phyloP scores from a whole-genome alignment of 768 basidiomycete genomes.

The Boletus speciosus region DNA sequence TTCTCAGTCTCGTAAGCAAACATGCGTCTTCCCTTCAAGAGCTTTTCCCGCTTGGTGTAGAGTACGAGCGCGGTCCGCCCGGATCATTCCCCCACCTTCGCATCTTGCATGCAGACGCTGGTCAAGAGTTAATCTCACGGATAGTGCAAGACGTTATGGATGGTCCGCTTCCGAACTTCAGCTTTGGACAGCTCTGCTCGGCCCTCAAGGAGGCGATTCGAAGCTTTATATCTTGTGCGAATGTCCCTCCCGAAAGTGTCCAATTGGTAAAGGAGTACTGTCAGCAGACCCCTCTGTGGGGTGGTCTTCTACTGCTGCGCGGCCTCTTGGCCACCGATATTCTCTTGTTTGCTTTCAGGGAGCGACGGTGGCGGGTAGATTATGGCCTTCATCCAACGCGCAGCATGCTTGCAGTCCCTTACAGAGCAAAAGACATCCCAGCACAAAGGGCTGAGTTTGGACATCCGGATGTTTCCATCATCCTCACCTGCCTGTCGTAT shows the following conservation, averaged over 20 bases:
- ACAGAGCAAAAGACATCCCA: slow-evolving; percentile 38
- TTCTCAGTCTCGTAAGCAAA: slow-evolving; percentile 26
- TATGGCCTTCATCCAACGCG: slow-evolving; percentile 34
- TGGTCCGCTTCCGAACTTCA: slow-evolving; percentile 11
- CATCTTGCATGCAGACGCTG: slow-evolving; percentile 13
- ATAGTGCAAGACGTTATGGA: slow-evolving; percentile 18
- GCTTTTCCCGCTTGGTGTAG: slow-evolving; percentile 10
- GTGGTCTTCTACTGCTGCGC: slow-evolving; percentile 31
- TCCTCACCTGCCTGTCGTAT: slow-evolving; percentile 36
- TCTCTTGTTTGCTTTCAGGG: slow-evolving; percentile 28
- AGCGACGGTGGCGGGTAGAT: slow-evolving; percentile 39
- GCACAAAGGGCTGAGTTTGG: slow-evolving; percentile 38
- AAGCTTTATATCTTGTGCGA: slow-evolving; percentile 23
- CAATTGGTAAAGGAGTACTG: slow-evolving; percentile 6
- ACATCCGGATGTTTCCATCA: slow-evolving; percentile 36
- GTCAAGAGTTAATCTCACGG: slow-evolving; percentile 8
- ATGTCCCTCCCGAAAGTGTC: neutral
- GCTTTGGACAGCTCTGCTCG: slow-evolving; percentile 8
- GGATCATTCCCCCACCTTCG: slow-evolving; percentile 27
- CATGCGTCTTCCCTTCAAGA: slow-evolving; percentile 11
- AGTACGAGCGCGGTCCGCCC: slow-evolving; percentile 8
- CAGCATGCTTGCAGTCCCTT: slow-evolving; percentile 37
- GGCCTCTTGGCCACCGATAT: slow-evolving; percentile 34
- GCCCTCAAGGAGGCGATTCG: slow-evolving; percentile 8
- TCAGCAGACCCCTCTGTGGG: slow-evolving; percentile 12